Percentiles rank a stretch among this genome's conserved stretches.
Conservation (phyloP, 345 rosid species). For the Rubroshorea leprosula region DNA sequence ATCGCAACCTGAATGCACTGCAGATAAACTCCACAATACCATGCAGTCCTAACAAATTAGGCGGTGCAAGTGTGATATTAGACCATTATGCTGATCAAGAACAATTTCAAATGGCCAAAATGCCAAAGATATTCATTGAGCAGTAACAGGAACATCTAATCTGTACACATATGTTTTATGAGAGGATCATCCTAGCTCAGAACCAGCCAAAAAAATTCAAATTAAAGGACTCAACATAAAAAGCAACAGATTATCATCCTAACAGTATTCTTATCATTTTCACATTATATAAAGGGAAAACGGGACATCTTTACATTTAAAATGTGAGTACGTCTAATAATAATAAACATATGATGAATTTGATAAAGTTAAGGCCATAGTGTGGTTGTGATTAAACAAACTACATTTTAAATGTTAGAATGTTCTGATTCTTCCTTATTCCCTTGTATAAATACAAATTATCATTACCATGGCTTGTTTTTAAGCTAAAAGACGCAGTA, state of each 20-base stretch:
- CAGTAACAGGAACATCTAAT: constrained; percentile 73
- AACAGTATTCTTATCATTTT: too few relatives aligned
- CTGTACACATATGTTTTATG: constrained; percentile 77
- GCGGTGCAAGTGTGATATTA: constrained; percentile 72
- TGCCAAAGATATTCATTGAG: constrained; percentile 81
- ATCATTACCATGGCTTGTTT: too few relatives aligned
- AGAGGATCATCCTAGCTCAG: constrained; percentile 86
- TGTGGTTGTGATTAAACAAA: too few relatives aligned
- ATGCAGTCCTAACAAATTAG: constrained; percentile 50
- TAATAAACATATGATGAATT: too few relatives aligned
- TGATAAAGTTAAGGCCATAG: too few relatives aligned
- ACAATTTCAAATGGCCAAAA: constrained; percentile 83
- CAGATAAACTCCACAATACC: constrained; percentile 80
- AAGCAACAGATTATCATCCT: neutral
- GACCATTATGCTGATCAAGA: constrained; percentile 58
- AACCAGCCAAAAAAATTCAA: constrained; percentile 42
- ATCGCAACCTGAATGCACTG: constrained; percentile 71
- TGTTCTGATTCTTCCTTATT: too few relatives aligned
- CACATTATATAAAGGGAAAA: too few relatives aligned
- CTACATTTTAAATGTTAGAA: too few relatives aligned
- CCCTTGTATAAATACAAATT: too few relatives aligned
- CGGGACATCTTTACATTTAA: too few relatives aligned
- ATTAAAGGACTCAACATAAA: neutral
- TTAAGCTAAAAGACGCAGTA: too few relatives aligned
- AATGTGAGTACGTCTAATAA: too few relatives aligned